Evolutionary conservation across 495 filamentous ascomycete species (phyloP), one percentile per base, ranked within the genome.

Genomic region (Penicillium flavigenum): DNA sequence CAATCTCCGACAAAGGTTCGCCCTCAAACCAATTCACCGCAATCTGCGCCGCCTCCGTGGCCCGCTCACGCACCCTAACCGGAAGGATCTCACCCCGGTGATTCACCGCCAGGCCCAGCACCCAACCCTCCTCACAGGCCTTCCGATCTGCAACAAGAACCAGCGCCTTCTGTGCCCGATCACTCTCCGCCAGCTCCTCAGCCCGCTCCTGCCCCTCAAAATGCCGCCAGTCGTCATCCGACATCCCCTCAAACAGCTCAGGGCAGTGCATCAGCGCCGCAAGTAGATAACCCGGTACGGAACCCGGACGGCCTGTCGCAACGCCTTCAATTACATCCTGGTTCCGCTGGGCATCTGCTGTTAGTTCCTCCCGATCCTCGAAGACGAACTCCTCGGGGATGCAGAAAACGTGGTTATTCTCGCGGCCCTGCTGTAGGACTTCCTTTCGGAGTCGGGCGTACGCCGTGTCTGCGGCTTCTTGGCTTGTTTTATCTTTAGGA

Each of bases 81-180:
- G 61, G 57, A 47, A 64, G 50, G 39, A 64, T 31, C 48, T 55
- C 34, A 1, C 57, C 61, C 50, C 26, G 48, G 34, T 60, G 57
- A 42, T 64, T 58, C 27, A 64, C 39, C 10, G 49, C 61, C 27
- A 60, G 38, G 44, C 17, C 27, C 38, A 60, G 54, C 44, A 64
- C 57, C 62, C 62, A 60, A 2, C 62, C 62, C 1, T 60, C 58
- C 22, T 58, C 54, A 36, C 62, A 64, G 26, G 62, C 62, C 58
- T 55, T 60, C 16, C 62, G 57, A 55, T 64, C 62, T 1, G 57
- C 62, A 47, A 64, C 38, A 42, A 55, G 27, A 12, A 64, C 46
- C 4, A 64, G 49, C 24, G 50, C 42, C 17, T 7, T 29, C 39
- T 63, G 60, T 31, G 26, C 2, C 45, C 24, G 45, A 47, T 47